These are phyloP conservation scores for Termitomyces eurrhizus DNA, from an alignment of 768 basidiomycete genomes.

Conservation along the genomic window DNA sequence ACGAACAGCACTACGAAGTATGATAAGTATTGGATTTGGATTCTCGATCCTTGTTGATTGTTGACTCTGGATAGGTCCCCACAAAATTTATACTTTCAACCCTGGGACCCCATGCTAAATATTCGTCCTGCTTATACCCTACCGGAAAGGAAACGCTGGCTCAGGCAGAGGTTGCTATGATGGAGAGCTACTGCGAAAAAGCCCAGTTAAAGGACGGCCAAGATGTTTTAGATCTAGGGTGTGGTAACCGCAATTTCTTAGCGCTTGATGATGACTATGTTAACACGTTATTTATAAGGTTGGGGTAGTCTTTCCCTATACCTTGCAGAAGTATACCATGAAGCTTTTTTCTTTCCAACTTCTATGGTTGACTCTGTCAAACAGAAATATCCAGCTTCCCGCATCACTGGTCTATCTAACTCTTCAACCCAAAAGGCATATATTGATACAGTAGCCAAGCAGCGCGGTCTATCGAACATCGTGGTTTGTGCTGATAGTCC, in stretches of 20 bases:
- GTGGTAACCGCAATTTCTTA: conserved; percentile 32
- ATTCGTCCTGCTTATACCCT: conserved; percentile 63
- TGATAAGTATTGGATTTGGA: conserved; percentile 1
- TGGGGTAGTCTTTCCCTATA: conserved; percentile 1
- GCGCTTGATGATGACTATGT: background rate
- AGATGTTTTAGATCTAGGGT: conserved; percentile 65
- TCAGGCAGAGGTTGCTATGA: conserved; percentile 62
- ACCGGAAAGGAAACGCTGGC: conserved; percentile 55
- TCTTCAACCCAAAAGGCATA: background rate
- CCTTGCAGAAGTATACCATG: background rate
- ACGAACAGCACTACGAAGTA: conserved; percentile 77
- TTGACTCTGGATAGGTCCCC: conserved; percentile 38
- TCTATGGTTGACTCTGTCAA: background rate
- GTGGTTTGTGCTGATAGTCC: background rate
- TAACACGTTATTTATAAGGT: background rate
- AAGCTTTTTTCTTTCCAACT: background rate
- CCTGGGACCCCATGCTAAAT: conserved; percentile 62
- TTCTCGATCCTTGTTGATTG: background rate
- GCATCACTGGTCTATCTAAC: background rate
- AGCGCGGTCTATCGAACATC: background rate
- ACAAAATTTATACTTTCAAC: conserved; percentile 64
- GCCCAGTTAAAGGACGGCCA: conserved; percentile 58
- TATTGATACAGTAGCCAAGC: background rate
- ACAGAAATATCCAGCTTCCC: conserved; percentile 1
- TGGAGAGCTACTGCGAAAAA: conserved; percentile 64